These are phyloP conservation scores for Trichomonascaceae sp. DNA, from an alignment of 1,139 yeast genomes.

Conservation along the genomic window DNA sequence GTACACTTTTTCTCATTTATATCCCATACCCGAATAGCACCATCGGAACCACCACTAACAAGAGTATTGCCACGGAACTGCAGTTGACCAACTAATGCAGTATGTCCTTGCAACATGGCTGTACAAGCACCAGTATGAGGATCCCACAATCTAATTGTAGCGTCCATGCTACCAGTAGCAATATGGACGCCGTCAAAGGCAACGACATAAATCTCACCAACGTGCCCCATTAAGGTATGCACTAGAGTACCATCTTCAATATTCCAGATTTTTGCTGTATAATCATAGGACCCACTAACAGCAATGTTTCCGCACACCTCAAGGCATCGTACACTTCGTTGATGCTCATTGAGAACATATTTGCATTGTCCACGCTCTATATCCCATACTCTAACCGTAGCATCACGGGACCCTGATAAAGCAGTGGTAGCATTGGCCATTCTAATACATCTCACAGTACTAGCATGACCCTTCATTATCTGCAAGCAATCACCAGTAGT, in stretches of 20 bases:
- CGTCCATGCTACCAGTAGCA: constrained; percentile 83
- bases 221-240: constrained; percentile 78
- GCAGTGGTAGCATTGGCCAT: constrained; percentile 68
- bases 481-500: constrained; percentile 68
- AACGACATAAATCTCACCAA: constrained; percentile 76
- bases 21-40: constrained; percentile 90
- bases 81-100: constrained; percentile 66
- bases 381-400: constrained; percentile 90
- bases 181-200: constrained; percentile 76
- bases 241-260: constrained; percentile 68
- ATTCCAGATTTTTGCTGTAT: constrained; percentile 86
- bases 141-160: constrained; percentile 90
- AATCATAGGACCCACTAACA: constrained; percentile 79
- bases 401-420: constrained; percentile 85
- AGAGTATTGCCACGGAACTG: constrained; percentile 85
- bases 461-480: constrained; percentile 83
- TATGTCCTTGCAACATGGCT: constrained; percentile 67
- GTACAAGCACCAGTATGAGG: constrained; percentile 73
- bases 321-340: constrained; percentile 75
- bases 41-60: constrained; percentile 90
- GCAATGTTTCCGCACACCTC: constrained; percentile 40
- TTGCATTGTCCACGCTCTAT: constrained; percentile 67
- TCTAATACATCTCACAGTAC: constrained; percentile 87
- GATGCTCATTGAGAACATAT: constrained; percentile 65
- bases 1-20: constrained; percentile 79